Percentiles rank a stretch among this genome's conserved stretches.
These are phyloP conservation scores for Sungouiozyma intestinalis DNA, from an alignment of 805 yeast species.

Conservation along the genomic window DNA sequence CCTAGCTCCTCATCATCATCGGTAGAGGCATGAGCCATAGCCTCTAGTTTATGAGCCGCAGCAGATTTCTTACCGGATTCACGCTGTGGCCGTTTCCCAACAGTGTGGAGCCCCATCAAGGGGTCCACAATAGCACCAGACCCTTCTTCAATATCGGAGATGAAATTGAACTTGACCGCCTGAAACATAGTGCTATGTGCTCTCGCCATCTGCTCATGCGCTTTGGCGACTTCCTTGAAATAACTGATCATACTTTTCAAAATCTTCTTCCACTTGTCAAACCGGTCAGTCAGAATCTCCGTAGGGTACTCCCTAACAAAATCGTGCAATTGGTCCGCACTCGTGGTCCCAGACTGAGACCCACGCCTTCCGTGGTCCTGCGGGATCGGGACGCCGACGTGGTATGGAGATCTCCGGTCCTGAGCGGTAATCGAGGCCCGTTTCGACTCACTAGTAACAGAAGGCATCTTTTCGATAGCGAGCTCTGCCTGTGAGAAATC, in stretches of 20 bases:
- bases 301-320: constrained; percentile 46
- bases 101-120: neutral
- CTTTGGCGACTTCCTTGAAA: constrained; percentile 60
- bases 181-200: constrained; percentile 63
- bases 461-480: neutral
- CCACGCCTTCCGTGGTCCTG: constrained; percentile 5
- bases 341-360: constrained; percentile 2
- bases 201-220: constrained; percentile 63
- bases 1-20: constrained; percentile 1
- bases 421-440: neutral
- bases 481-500: neutral
- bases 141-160: constrained; percentile 26
- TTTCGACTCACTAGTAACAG: neutral
- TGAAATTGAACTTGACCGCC: constrained; percentile 36
- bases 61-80: neutral
- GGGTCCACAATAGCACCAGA: constrained; percentile 36
- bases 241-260: constrained; percentile 60
- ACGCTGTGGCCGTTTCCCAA: neutral
- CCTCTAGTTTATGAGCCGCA: neutral
- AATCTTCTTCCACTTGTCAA: constrained; percentile 68
- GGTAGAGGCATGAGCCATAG: neutral
- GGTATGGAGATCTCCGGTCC: constrained; percentile 22
- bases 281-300: constrained; percentile 67
- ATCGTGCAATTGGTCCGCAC: constrained; percentile 1
- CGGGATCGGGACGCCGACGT: constrained; percentile 25